Percentiles rank a stretch among this genome's conserved stretches.
phyloP scores from a whole-genome alignment of 495 filamentous ascomycete species.

The Neurospora hispaniola region DNA sequence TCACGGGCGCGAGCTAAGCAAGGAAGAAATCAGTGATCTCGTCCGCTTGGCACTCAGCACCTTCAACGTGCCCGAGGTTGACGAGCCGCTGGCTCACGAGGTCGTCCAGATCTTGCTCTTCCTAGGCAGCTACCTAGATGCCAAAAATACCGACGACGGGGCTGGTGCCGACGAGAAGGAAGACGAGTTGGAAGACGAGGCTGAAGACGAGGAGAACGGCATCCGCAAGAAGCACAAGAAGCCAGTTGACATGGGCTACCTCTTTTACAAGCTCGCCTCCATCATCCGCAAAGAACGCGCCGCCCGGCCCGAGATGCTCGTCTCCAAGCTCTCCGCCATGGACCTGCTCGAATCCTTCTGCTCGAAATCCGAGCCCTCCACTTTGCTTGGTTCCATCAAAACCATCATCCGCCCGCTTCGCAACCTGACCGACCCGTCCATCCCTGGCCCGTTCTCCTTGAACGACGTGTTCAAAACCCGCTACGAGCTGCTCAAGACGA shows the following conservation, averaged over 20 bases:
- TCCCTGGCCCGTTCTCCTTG: constrained; percentile 52
- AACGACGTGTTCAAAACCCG: constrained; percentile 56
- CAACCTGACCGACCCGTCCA: constrained; percentile 70
- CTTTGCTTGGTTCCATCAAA: constrained; percentile 49
- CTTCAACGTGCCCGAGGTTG: constrained; percentile 52
- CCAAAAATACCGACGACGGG: constrained; percentile 18
- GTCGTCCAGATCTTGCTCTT: constrained; percentile 68
- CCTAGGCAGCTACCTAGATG: constrained; percentile 35
- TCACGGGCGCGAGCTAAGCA: constrained; percentile 56
- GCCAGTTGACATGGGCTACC: constrained; percentile 43
- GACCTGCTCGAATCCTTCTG: constrained; percentile 55
- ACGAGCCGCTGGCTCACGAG: constrained; percentile 58
- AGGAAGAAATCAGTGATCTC: constrained; percentile 53
- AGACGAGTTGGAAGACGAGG: constrained; percentile 32
- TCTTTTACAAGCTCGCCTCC: constrained; percentile 63
- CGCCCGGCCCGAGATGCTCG: constrained; percentile 46
- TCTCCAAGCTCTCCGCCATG: constrained; percentile 67
- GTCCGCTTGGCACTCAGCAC: constrained; percentile 53
- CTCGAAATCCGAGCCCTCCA: constrained; percentile 43
- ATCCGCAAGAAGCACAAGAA: constrained; percentile 14
- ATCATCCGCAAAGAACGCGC: constrained; percentile 71
- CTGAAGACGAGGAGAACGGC: constrained; percentile 25
- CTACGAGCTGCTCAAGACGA: constrained; percentile 55
- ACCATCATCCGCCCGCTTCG: constrained; percentile 69
- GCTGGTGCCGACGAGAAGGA: constrained; percentile 24